These are phyloP conservation scores for Aspergillus sp. DNA, from an alignment of 2,329 filamentous ascomycete genomes.

Conservation along the genomic window DNA sequence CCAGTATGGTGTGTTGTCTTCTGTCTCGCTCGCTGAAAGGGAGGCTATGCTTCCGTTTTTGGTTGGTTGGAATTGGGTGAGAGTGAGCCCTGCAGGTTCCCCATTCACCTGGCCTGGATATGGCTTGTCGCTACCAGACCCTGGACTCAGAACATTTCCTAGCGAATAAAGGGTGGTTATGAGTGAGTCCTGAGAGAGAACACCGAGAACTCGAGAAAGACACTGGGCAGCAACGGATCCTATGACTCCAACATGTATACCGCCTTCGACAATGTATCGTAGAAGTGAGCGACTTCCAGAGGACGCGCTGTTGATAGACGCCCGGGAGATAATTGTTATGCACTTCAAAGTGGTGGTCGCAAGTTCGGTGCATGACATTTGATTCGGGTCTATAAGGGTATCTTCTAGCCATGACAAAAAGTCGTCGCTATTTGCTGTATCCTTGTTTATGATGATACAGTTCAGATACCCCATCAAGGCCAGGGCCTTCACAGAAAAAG, in stretches of 20 bases:
- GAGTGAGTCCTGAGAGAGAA: conserved; percentile 85
- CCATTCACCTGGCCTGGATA: conserved; percentile 32
- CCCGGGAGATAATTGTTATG: conserved; percentile 76
- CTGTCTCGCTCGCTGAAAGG: conserved; percentile 69
- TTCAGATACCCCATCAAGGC: conserved; percentile 82
- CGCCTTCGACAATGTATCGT: conserved; percentile 82
- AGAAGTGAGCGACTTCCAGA: conserved; percentile 77
- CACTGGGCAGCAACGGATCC: conserved; percentile 79
- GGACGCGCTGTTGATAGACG: conserved; percentile 71
- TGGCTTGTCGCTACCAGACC: conserved; percentile 51
- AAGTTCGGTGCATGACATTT: conserved; percentile 78
- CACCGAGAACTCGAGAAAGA: conserved; percentile 75
- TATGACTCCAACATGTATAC: conserved; percentile 62
- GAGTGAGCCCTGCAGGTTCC: conserved; percentile 49
- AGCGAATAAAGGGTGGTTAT: conserved; percentile 95
- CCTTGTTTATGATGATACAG: conserved; percentile 78
- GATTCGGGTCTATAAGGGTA: conserved; percentile 71
- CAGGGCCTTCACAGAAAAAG: conserved; percentile 80
- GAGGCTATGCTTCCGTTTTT: conserved; percentile 60
- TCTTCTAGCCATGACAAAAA: conserved; percentile 85
- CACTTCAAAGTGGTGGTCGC: conserved; percentile 77
- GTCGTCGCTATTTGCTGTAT: conserved; percentile 73
- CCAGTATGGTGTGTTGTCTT: conserved; percentile 75
- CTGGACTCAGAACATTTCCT: conserved; percentile 89
- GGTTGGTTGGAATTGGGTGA: conserved; percentile 35